Percentiles rank a stretch among this genome's conserved stretches.
Conservation (phyloP, 1,139 yeast species). For the Diutina pseudorugosa region DNA sequence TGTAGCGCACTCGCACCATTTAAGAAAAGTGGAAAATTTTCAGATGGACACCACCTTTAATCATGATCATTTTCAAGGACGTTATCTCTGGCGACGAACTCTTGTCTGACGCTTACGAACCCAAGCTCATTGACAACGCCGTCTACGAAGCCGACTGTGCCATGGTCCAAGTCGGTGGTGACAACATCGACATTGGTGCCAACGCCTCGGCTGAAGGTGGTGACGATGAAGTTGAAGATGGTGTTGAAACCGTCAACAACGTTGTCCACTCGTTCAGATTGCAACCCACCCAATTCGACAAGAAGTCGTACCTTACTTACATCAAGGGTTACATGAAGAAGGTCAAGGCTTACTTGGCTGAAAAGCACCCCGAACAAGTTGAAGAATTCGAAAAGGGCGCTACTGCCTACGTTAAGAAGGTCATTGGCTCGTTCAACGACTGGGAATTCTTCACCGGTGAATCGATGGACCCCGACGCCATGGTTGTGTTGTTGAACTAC, state of each 20-base stretch:
- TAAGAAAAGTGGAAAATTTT: neutral
- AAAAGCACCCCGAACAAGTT: constrained; percentile 76
- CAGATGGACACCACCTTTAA: constrained; percentile 5
- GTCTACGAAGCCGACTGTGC: constrained; percentile 95
- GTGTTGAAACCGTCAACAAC: constrained; percentile 87
- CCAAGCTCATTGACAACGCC: constrained; percentile 74
- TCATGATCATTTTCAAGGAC: constrained; percentile 46
- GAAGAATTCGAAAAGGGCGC: constrained; percentile 95
- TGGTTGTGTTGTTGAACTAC: constrained; percentile 97
- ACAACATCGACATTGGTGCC: constrained; percentile 95
- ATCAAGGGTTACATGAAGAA: constrained; percentile 98
- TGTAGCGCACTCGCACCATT: neutral
- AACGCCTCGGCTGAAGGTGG: constrained; percentile 97
- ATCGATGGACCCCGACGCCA: constrained; percentile 99
- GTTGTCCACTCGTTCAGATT: constrained; percentile 97
- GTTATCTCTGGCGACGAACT: constrained; percentile 90
- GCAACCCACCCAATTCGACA: constrained; percentile 90
- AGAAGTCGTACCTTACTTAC: constrained; percentile 91
- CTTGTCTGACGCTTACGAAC: constrained; percentile 93
- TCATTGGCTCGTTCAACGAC: constrained; percentile 88
- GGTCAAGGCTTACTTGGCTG: constrained; percentile 81
- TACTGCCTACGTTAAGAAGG: constrained; percentile 87
- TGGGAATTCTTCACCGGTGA: constrained; percentile 99
- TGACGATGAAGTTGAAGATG: constrained; percentile 71
- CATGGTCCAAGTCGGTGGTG: constrained; percentile 77